A percentile compares a stretch with the other conserved stretches of the same genome.
Evolutionary conservation across 2,329 filamentous ascomycete species (phyloP).

Genomic region (Fusarium siculi): DNA sequence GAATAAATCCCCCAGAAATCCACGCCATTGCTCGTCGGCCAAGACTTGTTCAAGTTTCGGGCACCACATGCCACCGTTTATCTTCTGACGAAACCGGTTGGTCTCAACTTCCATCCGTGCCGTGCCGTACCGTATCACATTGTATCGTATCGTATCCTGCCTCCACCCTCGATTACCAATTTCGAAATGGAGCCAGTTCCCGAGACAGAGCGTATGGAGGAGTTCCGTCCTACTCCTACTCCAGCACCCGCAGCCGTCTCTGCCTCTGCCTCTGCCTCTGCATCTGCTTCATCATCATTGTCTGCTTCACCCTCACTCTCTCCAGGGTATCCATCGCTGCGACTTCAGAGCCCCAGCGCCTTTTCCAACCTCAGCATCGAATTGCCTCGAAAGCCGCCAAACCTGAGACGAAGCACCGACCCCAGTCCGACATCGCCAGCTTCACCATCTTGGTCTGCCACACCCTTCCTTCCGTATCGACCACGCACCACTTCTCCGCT

Average conservation of each 20-base stretch:
- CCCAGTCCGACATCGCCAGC: constrained; percentile 62
- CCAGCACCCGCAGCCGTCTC: constrained; percentile 62
- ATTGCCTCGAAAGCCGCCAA: constrained; percentile 61
- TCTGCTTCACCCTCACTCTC: constrained; percentile 51
- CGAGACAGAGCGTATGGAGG: constrained; percentile 75
- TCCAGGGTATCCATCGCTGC: constrained; percentile 65
- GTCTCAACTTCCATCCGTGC: constrained; percentile 34
- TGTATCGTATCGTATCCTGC: constrained; percentile 16
- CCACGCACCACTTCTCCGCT: constrained; percentile 72
- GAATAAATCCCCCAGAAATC: constrained; percentile 8
- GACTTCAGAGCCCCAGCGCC: constrained; percentile 56
- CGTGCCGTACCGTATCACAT: constrained; percentile 20
- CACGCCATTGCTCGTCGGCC: constrained; percentile 15
- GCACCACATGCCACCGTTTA: constrained; percentile 41
- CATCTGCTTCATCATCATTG: constrained; percentile 50
- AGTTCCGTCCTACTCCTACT: constrained; percentile 68
- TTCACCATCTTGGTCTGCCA: constrained; percentile 60
- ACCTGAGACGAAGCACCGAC: constrained; percentile 68
- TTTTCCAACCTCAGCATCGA: constrained; percentile 56
- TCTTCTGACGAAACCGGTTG: constrained; percentile 39
- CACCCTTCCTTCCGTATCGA: constrained; percentile 64
- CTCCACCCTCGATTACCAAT: constrained; percentile 32
- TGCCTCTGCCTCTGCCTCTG: constrained; percentile 19
- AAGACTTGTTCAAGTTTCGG: constrained; percentile 26
- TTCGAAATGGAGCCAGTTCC: constrained; percentile 72